Evolutionary conservation across 176 grass and related monocot species (phyloP).

Genomic region (Triticum timopheevii): DNA sequence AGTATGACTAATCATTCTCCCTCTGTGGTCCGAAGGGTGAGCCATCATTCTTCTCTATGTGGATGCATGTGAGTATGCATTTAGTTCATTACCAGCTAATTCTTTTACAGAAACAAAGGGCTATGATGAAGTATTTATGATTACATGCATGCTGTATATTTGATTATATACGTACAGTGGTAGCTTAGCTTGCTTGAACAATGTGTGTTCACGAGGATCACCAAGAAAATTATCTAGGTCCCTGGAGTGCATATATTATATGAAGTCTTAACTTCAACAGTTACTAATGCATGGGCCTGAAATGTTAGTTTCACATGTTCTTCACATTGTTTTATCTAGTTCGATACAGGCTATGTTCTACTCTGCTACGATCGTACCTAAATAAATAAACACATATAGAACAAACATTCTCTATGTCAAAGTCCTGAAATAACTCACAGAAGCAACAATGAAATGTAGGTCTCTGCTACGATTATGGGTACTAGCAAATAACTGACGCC

Average conservation of each 20-base stretch:
- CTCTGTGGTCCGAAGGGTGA: not conserved
- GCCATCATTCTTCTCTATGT: not conserved
- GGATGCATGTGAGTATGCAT: slow-evolving; percentile 7
- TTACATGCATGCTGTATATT: not conserved
- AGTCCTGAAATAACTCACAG: not conserved
- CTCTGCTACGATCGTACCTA: not conserved
- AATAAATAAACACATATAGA: slow-evolving; percentile 5
- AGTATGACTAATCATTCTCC: slow-evolving; percentile 26
- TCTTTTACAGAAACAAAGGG: not conserved
- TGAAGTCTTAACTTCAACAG: not conserved
- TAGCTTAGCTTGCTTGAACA: slow-evolving; percentile 9
- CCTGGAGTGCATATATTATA: not conserved
- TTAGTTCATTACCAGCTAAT: not conserved
- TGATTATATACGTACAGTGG: not conserved
- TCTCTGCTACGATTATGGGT: not conserved
- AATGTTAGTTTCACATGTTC: not conserved
- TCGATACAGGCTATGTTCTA: not conserved
- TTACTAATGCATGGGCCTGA: not conserved
- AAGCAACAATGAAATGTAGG: not conserved
- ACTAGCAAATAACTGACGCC: not conserved
- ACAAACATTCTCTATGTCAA: not conserved
- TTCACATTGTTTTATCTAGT: not conserved
- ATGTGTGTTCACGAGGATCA: not conserved
- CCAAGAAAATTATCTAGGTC: not conserved
- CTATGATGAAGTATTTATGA: not conserved